Base-by-base conservation (phyloP, 2,329 filamentous ascomycete genomes). In the Cordyceps militaris region DNA sequence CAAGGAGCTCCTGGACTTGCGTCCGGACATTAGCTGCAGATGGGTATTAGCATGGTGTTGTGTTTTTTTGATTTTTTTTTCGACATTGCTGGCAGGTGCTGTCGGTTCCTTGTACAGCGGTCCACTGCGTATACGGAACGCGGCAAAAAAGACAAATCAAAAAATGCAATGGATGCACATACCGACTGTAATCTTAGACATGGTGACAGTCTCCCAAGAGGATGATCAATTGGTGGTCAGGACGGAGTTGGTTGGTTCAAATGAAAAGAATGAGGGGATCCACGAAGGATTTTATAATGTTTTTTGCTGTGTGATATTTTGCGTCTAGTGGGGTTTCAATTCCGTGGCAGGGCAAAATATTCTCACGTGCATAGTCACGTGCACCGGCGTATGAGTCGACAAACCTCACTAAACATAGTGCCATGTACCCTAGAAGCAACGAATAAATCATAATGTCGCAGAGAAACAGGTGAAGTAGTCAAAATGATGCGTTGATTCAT, bases 1-100 rank as follows among this genome's bases (percentile, higher is more conserved):
- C 87, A 72, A 99, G 88, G 73, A 99, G 85, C 76, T 94, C 85
- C 77, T 87, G 81, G 76, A 97, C 90, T 82, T 97, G 93, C 77
- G 85, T 82, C 84, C 92, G 91, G 84, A 96, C 91, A 89, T 91
- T 90, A 85, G 91, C 90, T 73, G 66, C 19, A 38, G 59, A 34
- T 14, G 14, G 11, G 34, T 30, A 65, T 72, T 69, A 71, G 78
- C 71, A 74, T 14, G 16, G 13, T 11, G 9, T 28, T 11, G 6
- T 44, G 2, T 53, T 53, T 36, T n/a, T 46, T 16, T 21, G 30
- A 4, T 26, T 30, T 2, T 16, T 28, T 30, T 46, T 28, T n/a
- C 26, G 13, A 2, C 16, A 10, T 21, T 24, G 11, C 23, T 21
- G 23, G 11, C 6, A 32, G 5, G n/a, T 34, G 28, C 5, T 8